A percentile compares a stretch with the other conserved stretches of the same genome.
Conservation (phyloP, 176 grass and related monocot species). For the Saccharum officinarum region DNA sequence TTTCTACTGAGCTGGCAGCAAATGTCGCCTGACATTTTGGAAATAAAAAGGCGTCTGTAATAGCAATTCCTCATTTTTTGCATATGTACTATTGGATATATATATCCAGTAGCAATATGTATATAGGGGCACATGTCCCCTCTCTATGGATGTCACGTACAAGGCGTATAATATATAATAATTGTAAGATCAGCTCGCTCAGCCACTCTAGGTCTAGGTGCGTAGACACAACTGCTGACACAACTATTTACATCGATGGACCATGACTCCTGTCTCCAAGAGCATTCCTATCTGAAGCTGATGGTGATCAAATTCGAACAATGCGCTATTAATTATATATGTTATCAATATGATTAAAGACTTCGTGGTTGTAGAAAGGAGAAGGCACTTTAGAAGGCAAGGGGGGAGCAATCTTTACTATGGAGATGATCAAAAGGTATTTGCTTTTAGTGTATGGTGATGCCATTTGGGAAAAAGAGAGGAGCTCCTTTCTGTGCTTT, state of each 20-base stretch:
- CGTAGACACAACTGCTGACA: neutral
- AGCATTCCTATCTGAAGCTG: neutral
- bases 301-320: neutral
- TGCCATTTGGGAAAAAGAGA: constrained; percentile 65
- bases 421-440: constrained; percentile 58
- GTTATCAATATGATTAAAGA: constrained; percentile 40
- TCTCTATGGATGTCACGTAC: neutral
- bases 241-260: neutral
- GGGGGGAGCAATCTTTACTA: constrained; percentile 55
- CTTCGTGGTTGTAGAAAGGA: constrained; percentile 57
- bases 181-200: neutral
- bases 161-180: neutral
- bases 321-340: neutral
- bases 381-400: constrained; percentile 64
- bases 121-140: neutral
- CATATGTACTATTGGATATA: neutral
- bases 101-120: neutral
- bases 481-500: constrained; percentile 55
- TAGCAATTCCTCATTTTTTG: neutral
- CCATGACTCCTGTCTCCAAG: neutral
- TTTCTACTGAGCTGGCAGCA: too few relatives aligned
- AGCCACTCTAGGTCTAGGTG: neutral
- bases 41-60: too few relatives aligned
- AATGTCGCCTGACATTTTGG: too few relatives aligned
- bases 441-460: constrained; percentile 79